Percentiles rank a stretch among this genome's conserved stretches.
Evolutionary conservation across 2,329 filamentous ascomycete species (phyloP).

Genomic region (Epichloe elymi): DNA sequence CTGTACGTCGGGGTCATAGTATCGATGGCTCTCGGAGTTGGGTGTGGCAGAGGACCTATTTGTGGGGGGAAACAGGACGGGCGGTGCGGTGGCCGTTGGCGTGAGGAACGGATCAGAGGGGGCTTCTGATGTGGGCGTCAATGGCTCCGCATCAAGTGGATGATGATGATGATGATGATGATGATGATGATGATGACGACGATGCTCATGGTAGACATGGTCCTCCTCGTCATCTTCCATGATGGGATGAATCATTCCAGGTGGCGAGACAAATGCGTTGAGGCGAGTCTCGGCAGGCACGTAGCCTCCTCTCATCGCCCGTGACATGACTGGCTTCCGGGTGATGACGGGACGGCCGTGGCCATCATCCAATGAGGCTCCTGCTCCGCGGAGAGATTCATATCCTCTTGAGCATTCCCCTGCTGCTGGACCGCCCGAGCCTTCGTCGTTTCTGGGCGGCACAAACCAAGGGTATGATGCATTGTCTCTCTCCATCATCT

Average conservation of each 20-base stretch:
- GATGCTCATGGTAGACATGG: constrained; percentile 12
- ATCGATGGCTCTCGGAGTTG: constrained; percentile 25
- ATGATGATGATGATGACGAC: neutral
- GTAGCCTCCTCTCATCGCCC: constrained; percentile 19
- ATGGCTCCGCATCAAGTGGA: neutral
- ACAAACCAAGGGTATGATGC: neutral
- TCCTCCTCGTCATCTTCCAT: constrained; percentile 46
- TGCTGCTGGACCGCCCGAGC: constrained; percentile 4
- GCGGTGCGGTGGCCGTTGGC: constrained; percentile 19
- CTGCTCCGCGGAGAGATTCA: constrained; percentile 30
- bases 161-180: neutral
- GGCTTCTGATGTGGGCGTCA: constrained; percentile 23
- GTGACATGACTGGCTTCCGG: constrained; percentile 20
- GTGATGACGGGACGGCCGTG: constrained; percentile 23
- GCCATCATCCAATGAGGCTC: constrained; percentile 3
- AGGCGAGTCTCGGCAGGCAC: constrained; percentile 18
- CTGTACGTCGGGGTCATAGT: constrained; percentile 38
- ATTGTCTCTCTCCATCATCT: constrained; percentile 31
- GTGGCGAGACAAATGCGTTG: constrained; percentile 15
- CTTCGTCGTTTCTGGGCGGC: neutral
- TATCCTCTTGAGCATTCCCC: constrained; percentile 33
- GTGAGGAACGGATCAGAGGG: constrained; percentile 39
- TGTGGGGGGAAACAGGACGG: constrained; percentile 15
- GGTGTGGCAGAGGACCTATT: constrained; percentile 22
- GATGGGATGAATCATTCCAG: constrained; percentile 42